A percentile compares a stretch with the other conserved stretches of the same genome.
These are phyloP conservation scores for Amanita pseudoporphyria DNA, from an alignment of 768 basidiomycete genomes.

Conservation along the genomic window DNA sequence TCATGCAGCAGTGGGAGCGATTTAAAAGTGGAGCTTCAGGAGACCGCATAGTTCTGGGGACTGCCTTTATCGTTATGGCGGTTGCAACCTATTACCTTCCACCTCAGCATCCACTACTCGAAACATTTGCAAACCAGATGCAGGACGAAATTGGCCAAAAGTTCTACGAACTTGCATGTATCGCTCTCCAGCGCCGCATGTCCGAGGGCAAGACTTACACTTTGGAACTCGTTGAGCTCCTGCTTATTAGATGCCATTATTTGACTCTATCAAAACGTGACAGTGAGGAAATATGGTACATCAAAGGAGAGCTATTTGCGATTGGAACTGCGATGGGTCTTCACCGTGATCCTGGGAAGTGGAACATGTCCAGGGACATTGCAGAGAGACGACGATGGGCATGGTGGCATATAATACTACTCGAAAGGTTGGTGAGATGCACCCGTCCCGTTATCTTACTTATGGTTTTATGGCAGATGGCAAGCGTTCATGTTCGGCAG, in stretches of 20 bases:
- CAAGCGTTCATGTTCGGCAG: constrained; percentile 84
- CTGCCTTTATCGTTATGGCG: constrained; percentile 67
- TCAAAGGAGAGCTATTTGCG: constrained; percentile 63
- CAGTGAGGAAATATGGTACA: constrained; percentile 73
- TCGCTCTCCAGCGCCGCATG: constrained; percentile 52
- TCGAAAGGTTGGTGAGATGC: constrained; percentile 48
- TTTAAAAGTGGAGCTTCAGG: constrained; percentile 60
- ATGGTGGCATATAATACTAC: constrained; percentile 82
- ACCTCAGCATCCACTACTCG: constrained; percentile 49
- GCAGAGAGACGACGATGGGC: constrained; percentile 80
- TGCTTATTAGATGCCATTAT: constrained; percentile 64
- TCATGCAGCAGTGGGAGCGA: constrained; percentile 57
- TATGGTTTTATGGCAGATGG: constrained; percentile 42
- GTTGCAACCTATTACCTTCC: constrained; percentile 68
- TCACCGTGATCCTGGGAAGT: constrained; percentile 79
- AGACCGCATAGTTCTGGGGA: constrained; percentile 63
- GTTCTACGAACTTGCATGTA: constrained; percentile 62
- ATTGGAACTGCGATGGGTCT: constrained; percentile 78
- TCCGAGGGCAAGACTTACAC: constrained; percentile 51
- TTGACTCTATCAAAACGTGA: constrained; percentile 65
- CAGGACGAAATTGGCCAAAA: constrained; percentile 53
- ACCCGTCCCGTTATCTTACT: constrained; percentile 5
- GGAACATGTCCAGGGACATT: constrained; percentile 56
- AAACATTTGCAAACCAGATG: constrained; percentile 33
- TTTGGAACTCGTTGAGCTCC: constrained; percentile 68